phyloP scores from a whole-genome alignment of 768 basidiomycete genomes.

The Epithele typhae region DNA sequence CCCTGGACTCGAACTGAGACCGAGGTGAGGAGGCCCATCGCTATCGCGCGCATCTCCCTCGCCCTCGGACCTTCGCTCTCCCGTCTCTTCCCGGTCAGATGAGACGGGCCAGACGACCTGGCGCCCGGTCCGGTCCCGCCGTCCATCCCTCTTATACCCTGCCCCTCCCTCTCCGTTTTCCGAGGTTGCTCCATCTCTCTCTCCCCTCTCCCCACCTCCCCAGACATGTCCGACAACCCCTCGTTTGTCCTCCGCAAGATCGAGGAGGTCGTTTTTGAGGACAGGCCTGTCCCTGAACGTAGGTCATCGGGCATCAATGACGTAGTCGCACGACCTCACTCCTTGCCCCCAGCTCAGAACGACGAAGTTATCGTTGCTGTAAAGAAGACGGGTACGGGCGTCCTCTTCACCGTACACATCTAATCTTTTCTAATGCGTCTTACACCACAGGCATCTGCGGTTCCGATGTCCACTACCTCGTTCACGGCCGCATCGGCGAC shows the following conservation, averaged over 20 bases:
- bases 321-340: not conserved
- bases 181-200: constrained; percentile 4
- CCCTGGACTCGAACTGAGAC: too few species aligned
- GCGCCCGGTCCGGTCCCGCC: constrained; percentile 16
- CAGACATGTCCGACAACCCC: constrained; percentile 64
- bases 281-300: constrained; percentile 74
- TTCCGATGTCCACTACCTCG: constrained; percentile 82
- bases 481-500: constrained; percentile 76
- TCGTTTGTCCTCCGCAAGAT: constrained; percentile 75
- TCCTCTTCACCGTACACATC: too few species aligned
- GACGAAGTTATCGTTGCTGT: constrained; percentile 85
- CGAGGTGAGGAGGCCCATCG: too few species aligned
- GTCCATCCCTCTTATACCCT: constrained; percentile 13
- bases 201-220: constrained; percentile 1
- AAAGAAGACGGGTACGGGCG: constrained; percentile 84
- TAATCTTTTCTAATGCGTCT: not conserved
- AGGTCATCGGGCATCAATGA: not conserved
- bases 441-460: constrained; percentile 73
- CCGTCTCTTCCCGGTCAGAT: not conserved
- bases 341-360: constrained; percentile 44
- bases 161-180: not conserved
- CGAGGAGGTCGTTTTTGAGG: constrained; percentile 66
- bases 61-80: too few species aligned
- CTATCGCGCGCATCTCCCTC: too few species aligned
- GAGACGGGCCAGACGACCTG: constrained; percentile 8